Percentiles rank a stretch among this genome's conserved stretches.
These are phyloP conservation scores for Umbellularia californica DNA, from an alignment of 164 flowering plant genomes.

Conservation along the genomic window DNA sequence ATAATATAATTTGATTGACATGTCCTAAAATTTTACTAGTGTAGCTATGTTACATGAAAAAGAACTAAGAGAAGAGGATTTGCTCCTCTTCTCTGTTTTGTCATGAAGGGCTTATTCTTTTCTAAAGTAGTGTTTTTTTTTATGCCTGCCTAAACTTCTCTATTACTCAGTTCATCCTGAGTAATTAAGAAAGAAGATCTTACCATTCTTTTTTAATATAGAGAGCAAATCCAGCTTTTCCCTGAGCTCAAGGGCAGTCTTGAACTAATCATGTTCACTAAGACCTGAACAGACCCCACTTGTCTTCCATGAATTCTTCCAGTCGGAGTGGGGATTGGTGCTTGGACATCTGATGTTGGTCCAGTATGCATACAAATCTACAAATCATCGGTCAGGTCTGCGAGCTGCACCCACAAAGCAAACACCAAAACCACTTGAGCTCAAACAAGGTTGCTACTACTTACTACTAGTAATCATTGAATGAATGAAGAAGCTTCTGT, in stretches of 20 bases:
- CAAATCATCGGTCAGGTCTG: conserved; percentile 7
- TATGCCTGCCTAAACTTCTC: background rate
- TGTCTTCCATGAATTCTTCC: conserved; percentile 8
- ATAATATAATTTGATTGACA: too few relatives aligned
- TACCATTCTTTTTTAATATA: conserved; percentile 5
- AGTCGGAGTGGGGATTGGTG: background rate
- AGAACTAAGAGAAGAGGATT: too few relatives aligned
- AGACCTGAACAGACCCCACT: conserved; percentile 10
- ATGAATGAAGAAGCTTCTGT: background rate
- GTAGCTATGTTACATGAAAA: too few relatives aligned
- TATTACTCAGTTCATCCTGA: background rate
- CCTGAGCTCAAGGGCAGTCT: conserved; percentile 10
- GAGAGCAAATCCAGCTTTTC: conserved; percentile 1
- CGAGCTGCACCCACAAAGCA: background rate
- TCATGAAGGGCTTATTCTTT: background rate
- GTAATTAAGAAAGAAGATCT: background rate
- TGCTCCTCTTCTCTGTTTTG: too few relatives aligned
- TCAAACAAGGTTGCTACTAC: background rate
- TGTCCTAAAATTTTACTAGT: too few relatives aligned
- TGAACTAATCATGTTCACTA: conserved; percentile 11
- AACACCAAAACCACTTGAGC: too few relatives aligned
- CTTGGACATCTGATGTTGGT: conserved; percentile 13
- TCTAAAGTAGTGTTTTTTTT: background rate
- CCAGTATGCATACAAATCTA: conserved; percentile 10
- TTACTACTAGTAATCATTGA: background rate